These are phyloP conservation scores for Vararia minispora DNA, from an alignment of 768 basidiomycete species.

Conservation along the genomic window DNA sequence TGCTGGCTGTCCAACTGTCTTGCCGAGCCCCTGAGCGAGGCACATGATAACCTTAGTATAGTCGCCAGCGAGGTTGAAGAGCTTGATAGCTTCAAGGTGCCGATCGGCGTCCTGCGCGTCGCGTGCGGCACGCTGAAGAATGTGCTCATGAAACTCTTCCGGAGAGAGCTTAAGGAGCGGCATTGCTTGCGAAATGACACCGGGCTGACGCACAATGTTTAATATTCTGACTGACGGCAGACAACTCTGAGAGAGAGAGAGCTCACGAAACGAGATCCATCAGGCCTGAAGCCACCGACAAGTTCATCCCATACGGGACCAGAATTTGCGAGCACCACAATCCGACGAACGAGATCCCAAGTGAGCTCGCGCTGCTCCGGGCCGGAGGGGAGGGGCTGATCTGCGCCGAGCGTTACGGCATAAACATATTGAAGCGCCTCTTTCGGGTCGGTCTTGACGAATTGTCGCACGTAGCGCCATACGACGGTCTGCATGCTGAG, in stretches of 20 bases:
- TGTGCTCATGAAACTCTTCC: conserved; percentile 64
- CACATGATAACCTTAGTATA: conserved; percentile 81
- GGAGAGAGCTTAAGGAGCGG: conserved; percentile 63
- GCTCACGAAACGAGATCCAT: conserved; percentile 84
- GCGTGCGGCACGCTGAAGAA: conserved; percentile 74
- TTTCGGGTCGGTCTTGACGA: conserved; percentile 86
- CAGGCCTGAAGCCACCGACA: conserved; percentile 83
- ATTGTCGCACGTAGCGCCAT: conserved; percentile 88
- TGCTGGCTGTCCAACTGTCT: conserved; percentile 57
- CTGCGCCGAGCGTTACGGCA: conserved; percentile 67
- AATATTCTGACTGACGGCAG: neutral
- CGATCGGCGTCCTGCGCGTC: conserved; percentile 79
- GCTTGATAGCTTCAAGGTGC: conserved; percentile 82
- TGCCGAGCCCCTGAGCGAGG: conserved; percentile 80
- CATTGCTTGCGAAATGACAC: conserved; percentile 78
- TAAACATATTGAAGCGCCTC: conserved; percentile 94
- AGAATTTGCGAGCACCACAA: conserved; percentile 68
- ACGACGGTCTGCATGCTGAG: conserved; percentile 76
- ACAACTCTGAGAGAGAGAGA: neutral
- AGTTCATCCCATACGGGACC: conserved; percentile 87
- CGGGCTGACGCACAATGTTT: conserved; percentile 39
- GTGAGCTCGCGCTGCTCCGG: conserved; percentile 75
- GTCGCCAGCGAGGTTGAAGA: conserved; percentile 92
- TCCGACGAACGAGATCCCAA: conserved; percentile 70
- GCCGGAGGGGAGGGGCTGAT: conserved; percentile 61